Percentiles rank a stretch among this genome's conserved stretches.
Evolutionary conservation across 371 early-diverging fungal genomes (phyloP).

Genomic region (Lichtheimia corymbifera): DNA sequence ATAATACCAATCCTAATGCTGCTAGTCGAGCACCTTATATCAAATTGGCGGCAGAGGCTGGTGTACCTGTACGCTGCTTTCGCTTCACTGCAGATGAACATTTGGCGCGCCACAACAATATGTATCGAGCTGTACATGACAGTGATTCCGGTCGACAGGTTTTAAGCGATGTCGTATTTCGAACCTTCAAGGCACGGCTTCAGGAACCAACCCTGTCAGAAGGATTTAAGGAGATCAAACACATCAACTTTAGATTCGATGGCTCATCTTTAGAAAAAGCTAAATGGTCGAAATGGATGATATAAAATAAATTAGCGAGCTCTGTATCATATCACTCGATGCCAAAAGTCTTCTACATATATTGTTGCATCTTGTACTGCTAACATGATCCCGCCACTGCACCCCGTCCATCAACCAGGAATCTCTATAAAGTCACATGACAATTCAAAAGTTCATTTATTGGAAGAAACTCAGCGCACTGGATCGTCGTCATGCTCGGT

Average conservation of each 20-base stretch:
- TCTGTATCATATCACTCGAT: background rate
- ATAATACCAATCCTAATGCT: conserved; percentile 85
- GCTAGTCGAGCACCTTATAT: conserved; percentile 67
- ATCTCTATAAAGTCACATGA: background rate
- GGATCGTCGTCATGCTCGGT: no score
- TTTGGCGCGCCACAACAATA: conserved; percentile 79
- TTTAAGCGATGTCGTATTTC: conserved; percentile 60
- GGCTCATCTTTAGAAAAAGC: conserved; percentile 36
- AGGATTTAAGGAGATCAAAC: conserved; percentile 66
- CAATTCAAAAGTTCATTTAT: no score
- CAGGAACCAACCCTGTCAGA: conserved; percentile 57
- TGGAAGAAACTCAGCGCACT: no score
- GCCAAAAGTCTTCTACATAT: background rate
- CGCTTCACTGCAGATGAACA: conserved; percentile 63
- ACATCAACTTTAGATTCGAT: conserved; percentile 67
- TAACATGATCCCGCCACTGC: no score
- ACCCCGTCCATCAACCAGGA: no score
- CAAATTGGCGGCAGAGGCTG: conserved; percentile 55
- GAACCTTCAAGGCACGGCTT: conserved; percentile 48
- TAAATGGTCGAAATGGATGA: conserved; percentile 53
- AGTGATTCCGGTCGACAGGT: conserved; percentile 24
- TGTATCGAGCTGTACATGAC: conserved; percentile 52
- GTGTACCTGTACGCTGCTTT: conserved; percentile 69
- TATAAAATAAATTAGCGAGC: conserved; percentile 12
- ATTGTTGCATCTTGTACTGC: background rate